Evolutionary conservation across 352 stramenopile species (phyloP), one percentile per base, ranked within the genome.

Genomic region (Phytopythium kandeliae): DNA sequence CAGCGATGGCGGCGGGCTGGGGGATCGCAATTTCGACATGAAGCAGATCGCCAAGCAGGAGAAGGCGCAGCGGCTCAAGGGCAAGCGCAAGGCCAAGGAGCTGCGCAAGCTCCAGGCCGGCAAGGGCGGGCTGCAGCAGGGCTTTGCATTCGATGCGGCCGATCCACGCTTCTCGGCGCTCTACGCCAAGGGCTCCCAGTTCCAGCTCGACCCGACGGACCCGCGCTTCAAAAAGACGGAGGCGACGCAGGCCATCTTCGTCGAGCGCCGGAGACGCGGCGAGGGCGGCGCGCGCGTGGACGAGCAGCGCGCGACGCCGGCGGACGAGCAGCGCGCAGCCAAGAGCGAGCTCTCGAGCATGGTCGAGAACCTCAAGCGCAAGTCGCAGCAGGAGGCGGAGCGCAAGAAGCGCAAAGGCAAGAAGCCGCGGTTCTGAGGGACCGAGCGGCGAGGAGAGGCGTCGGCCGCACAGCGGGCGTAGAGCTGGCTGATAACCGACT

Each of bases 1-100:
- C 28, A 59, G 60, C 19, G 72, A 62, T 6, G 35, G 17, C 10
- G 53, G 28, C n/a, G 63, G 49, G 4, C 52, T 48, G 16, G 67
- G 51, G n/a, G 75, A 84, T 46, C 82, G 82, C 42, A 83, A 92
- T 52, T 93, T 92, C 53, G 80, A 93, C 67, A 87, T 93, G 76
- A 92, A 91, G 63, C 76, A 76, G 51, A 93, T 93, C 46, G 54
- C 63, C 21, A 72, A 78, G 55, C 59, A 79, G 47, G 78, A 90
- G 37, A 93, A 93, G 55, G 60, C 68, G 8, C 82, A 85, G 60
- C 68, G 69, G 35, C 67, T 90, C 9, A 89, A 90, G 65, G 81
- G 78, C 55, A 92, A 91, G 61, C 81, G 74, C 30, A 82, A 85
- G 38, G 71, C 67, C 30, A 90, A 91, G 59, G 78, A 91, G 55